Percentiles rank a stretch among this genome's conserved stretches.
Evolutionary conservation across 345 rosid genomes (phyloP).

Genomic region (Carallia brachiata): DNA sequence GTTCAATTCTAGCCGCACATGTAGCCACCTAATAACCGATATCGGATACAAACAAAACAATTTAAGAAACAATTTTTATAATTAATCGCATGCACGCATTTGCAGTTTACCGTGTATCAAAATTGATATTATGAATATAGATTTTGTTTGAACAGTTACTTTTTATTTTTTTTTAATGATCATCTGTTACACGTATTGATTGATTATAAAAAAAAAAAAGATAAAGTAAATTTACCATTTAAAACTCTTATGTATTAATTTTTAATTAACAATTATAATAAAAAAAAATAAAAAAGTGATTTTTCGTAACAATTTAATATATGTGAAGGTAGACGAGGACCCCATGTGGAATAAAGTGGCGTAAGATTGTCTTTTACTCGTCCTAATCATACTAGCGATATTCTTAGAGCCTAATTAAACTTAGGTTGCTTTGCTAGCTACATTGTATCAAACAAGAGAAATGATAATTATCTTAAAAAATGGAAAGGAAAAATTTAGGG

Average conservation of each 20-base stretch:
- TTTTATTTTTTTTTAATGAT: too few relatives aligned
- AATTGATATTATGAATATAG: too few relatives aligned
- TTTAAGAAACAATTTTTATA: background rate
- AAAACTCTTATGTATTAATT: too few relatives aligned
- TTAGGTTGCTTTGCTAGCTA: background rate
- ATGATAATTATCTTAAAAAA: too few relatives aligned
- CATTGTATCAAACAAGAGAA: background rate
- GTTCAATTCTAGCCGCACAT: background rate
- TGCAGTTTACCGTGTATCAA: background rate
- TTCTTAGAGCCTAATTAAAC: background rate
- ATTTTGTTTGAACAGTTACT: too few relatives aligned
- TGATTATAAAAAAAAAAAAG: too few relatives aligned
- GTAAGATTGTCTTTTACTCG: background rate
- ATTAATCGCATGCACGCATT: constrained; percentile 9
- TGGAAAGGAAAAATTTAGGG: too few relatives aligned
- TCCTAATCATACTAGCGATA: background rate
- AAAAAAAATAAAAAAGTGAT: too few relatives aligned
- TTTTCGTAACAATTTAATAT: too few relatives aligned
- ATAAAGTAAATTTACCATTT: too few relatives aligned
- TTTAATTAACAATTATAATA: too few relatives aligned
- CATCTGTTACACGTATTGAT: too few relatives aligned
- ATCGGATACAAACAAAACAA: background rate
- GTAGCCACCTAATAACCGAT: background rate
- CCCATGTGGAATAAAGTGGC: background rate
- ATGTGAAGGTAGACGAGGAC: background rate